Evolutionary conservation across 345 rosid genomes (phyloP).

Genomic region (Chamaenerion angustifolium): DNA sequence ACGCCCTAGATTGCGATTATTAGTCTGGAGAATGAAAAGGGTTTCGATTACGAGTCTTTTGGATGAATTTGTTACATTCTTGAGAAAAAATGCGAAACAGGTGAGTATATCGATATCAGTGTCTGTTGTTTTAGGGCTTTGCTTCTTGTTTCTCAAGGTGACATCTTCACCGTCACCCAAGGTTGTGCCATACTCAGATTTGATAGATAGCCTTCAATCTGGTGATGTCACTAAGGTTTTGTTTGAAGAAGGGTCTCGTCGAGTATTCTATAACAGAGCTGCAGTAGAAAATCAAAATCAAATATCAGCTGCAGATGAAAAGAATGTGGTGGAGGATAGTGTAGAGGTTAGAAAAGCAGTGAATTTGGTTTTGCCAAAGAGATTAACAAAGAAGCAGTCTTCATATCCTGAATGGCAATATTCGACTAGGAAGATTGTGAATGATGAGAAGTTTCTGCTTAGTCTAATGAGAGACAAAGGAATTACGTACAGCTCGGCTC

Average conservation of each 20-base stretch:
- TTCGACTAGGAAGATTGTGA: constrained; percentile 73
- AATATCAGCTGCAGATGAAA: constrained; percentile 14
- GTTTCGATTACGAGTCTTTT: constrained; percentile 35
- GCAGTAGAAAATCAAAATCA: constrained; percentile 21
- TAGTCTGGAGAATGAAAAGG: constrained; percentile 35
- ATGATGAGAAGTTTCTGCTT: constrained; percentile 84
- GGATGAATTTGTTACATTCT: constrained; percentile 28
- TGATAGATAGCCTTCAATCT: constrained; percentile 50
- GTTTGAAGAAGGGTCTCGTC: constrained; percentile 89
- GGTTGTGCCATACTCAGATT: constrained; percentile 71
- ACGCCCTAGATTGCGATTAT: constrained; percentile 54
- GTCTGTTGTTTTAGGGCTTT: constrained; percentile 44
- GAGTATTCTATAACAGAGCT: constrained; percentile 53
- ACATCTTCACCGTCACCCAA: constrained; percentile 61
- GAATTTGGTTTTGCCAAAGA: constrained; percentile 17
- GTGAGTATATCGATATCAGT: constrained; percentile 33
- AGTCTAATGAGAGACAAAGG: constrained; percentile 85
- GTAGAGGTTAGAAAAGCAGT: constrained; percentile 6
- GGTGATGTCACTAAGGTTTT: constrained; percentile 60
- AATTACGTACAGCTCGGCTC: constrained; percentile 72
- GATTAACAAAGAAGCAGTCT: constrained; percentile 21
- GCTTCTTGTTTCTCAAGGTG: constrained; percentile 56
- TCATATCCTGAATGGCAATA: constrained; percentile 59
- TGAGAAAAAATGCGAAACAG: constrained; percentile 44
- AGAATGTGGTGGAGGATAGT: constrained; percentile 16